Base-by-base conservation (phyloP, 179 eudicot genomes). In the Spinacia oleracea region DNA sequence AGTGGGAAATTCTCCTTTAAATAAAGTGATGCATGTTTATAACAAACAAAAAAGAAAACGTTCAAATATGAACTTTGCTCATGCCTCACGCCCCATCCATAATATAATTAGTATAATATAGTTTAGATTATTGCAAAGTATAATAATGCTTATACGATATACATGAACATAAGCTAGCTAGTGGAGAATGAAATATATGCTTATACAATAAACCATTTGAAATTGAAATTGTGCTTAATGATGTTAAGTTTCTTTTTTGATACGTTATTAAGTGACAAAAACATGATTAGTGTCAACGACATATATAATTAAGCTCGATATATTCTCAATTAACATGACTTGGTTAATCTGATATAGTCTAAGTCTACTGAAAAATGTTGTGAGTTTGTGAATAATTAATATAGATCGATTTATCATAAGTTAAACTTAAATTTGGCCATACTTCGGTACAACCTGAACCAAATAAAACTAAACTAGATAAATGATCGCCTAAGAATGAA, bases 131-230 rank as follows among this genome's bases (percentile, higher is more conserved):
- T 9, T 56, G 67, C 50, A 38, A 74, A 56, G 77, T 55, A 31
- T 34, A 34, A 10, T 66, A 15, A 15, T 12, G 16, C 16, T 12
- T 8, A 16, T 56, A 34, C n/a, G n/a, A n/a, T n/a, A n/a, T n/a
- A n/a, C n/a, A n/a, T n/a, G n/a, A n/a, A n/a, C n/a, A n/a, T n/a
- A n/a, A n/a, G n/a, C 38, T 10, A 12, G 18, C 3, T 35, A 56
- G 21, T 73, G 77, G 77, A 56, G 62, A 32, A 56, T 51, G 62
- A 46, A 63, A 72, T 74, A 23, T 35, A 66, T 35, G 70, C 70
- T 38, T 34, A 66, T 34, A 32, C 32, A 34, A 66, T 18, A 34
- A 15, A 66, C 70, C 70, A 66, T 20, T 66, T 64, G 68, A 32
- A 9, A 64, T 45, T 25, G n/a, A 16, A 25, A 48, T 27, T 72